phyloP scores from a whole-genome alignment of 148 eudicot genomes.

The Rhododendron ovatum region DNA sequence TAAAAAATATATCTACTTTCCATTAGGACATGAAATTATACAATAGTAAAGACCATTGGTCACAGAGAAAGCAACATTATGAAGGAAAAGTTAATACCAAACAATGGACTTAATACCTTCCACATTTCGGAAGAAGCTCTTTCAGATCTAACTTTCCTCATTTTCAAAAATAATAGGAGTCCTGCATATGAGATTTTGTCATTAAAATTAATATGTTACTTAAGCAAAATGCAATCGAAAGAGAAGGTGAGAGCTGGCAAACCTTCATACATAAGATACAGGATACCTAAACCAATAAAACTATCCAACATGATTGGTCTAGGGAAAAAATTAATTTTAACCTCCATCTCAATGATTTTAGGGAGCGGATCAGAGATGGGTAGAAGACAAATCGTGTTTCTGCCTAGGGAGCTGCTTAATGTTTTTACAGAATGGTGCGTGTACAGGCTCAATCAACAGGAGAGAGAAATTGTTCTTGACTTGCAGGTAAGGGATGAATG shows the following conservation, averaged over 20 bases:
- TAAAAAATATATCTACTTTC: background rate
- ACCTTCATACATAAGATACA: background rate
- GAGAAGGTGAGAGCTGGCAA: background rate
- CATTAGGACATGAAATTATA: background rate
- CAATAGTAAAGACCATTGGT: background rate
- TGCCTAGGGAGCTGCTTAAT: background rate
- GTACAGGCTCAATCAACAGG: background rate
- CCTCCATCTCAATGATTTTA: background rate
- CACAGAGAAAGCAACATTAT: background rate
- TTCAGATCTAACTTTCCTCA: slow-evolving; percentile 92
- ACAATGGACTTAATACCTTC: slow-evolving; percentile 54
- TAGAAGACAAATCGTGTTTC: background rate
- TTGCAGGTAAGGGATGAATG: background rate
- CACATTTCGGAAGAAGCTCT: slow-evolving; percentile 79
- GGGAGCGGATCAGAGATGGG: background rate
- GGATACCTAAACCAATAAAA: background rate
- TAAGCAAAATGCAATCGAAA: background rate
- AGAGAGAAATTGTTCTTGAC: background rate
- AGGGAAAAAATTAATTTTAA: background rate
- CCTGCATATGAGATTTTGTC: slow-evolving; percentile 41
- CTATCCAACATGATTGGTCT: background rate
- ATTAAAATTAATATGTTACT: background rate
- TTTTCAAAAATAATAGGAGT: slow-evolving; percentile 62
- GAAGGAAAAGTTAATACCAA: background rate
- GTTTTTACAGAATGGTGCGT: background rate